Conservation (phyloP, 2,329 filamentous ascomycete species). For the Gliomastix tumulicola region DNA sequence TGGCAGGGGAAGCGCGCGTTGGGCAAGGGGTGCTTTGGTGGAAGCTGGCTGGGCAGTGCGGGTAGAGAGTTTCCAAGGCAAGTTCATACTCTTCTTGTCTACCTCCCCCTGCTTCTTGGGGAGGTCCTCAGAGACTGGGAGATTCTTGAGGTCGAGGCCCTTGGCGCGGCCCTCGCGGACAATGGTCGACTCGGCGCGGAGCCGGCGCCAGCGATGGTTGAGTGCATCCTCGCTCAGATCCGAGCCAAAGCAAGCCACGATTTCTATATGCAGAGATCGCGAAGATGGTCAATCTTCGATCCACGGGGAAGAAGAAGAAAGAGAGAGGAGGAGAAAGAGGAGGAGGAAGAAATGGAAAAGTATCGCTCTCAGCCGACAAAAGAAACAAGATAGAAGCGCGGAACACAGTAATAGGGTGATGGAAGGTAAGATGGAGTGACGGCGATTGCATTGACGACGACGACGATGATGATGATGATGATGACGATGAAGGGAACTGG, state of each 20-base stretch:
- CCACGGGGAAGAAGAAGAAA: slow-evolving; percentile 2
- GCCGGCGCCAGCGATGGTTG: slow-evolving; percentile 43
- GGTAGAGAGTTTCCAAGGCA: too few species aligned
- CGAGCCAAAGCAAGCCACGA: slow-evolving; percentile 39
- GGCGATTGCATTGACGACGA: too few species aligned
- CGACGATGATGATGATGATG: not conserved
- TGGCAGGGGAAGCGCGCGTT: slow-evolving; percentile 1
- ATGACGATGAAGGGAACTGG: not conserved
- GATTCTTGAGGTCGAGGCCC: slow-evolving; percentile 33
- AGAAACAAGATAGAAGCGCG: too few species aligned
- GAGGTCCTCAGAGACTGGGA: slow-evolving; percentile 25
- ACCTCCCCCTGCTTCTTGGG: slow-evolving; percentile 28
- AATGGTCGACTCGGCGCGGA: slow-evolving; percentile 32
- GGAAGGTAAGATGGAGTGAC: too few species aligned
- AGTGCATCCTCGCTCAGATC: slow-evolving; percentile 38
- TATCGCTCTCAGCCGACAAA: too few species aligned
- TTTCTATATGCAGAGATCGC: slow-evolving; percentile 30
- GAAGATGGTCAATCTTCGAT: slow-evolving; percentile 19
- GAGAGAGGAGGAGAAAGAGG: slow-evolving; percentile 1
- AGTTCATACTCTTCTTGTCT: slow-evolving; percentile 31
- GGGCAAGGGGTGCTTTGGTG: too few species aligned
- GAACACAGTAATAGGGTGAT: too few species aligned
- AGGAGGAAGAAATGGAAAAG: too few species aligned
- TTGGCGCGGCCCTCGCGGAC: slow-evolving; percentile 24
- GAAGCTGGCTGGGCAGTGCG: too few species aligned